Conservation (phyloP, 2,329 filamentous ascomycete species). For the Monosporascus sp. region DNA sequence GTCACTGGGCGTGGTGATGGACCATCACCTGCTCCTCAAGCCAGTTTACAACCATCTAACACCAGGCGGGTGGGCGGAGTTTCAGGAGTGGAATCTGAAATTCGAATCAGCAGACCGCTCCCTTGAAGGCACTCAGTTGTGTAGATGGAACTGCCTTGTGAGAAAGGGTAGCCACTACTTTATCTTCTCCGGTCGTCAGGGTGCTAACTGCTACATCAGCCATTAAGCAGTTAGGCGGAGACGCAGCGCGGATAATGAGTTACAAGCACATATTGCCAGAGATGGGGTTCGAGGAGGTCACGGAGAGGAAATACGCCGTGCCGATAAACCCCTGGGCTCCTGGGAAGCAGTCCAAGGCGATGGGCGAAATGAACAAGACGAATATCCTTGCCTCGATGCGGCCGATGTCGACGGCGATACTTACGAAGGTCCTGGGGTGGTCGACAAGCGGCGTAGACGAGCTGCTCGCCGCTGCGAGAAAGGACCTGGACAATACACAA, state of each 20-base stretch:
- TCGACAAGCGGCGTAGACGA: conserved; percentile 16
- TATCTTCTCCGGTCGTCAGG: background rate
- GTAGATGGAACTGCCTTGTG: conserved; percentile 25
- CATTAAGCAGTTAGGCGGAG: conserved; percentile 2
- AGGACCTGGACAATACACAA: conserved; percentile 21
- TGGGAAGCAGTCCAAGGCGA: background rate
- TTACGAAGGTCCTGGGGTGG: conserved; percentile 15
- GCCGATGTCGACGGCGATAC: background rate
- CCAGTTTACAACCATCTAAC: conserved; percentile 26
- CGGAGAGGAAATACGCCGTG: background rate
- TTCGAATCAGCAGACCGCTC: conserved; percentile 28
- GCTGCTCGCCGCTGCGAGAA: conserved; percentile 16
- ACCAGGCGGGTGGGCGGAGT: conserved; percentile 31
- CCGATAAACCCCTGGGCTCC: background rate
- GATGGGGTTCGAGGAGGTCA: background rate
- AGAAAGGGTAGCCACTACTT: conserved; percentile 12
- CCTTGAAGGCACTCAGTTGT: conserved; percentile 25
- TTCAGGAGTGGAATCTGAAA: conserved; percentile 29
- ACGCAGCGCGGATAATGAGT: background rate
- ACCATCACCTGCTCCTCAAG: conserved; percentile 21
- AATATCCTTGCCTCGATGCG: background rate
- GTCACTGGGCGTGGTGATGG: conserved; percentile 23
- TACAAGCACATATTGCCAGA: background rate
- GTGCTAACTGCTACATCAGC: background rate
- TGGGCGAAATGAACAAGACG: background rate